Evolutionary conservation across 495 filamentous ascomycete species (phyloP).

Genomic region (Trichodelitschia bisporula): DNA sequence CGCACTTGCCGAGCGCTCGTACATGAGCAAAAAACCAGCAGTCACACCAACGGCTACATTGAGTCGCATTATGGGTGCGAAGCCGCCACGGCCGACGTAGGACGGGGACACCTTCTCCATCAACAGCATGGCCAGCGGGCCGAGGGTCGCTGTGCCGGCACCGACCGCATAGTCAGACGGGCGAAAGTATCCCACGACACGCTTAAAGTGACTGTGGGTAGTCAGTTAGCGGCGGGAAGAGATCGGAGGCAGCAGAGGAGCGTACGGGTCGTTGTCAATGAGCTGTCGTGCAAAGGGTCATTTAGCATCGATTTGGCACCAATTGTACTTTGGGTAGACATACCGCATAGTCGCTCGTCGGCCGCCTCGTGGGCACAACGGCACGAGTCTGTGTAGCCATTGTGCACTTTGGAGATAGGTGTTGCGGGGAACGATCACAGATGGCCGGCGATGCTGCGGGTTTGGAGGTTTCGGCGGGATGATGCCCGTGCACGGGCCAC

Average conservation of each 20-base stretch:
- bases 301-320: no score
- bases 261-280: constrained; percentile 95
- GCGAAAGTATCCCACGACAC: constrained; percentile 70
- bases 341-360: no score
- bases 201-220: constrained; percentile 54
- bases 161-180: constrained; percentile 56
- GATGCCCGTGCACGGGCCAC: no score
- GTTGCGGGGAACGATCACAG: no score
- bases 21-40: constrained; percentile 59
- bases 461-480: no score
- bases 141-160: constrained; percentile 33
- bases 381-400: no score
- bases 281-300: no score
- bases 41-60: constrained; percentile 39
- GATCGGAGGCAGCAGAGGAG: constrained; percentile 7
- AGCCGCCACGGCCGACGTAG: constrained; percentile 51
- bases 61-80: constrained; percentile 61
- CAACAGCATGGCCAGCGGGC: constrained; percentile 44
- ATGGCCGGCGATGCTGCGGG: no score
- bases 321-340: no score
- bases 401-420: no score
- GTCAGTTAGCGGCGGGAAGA: constrained; percentile 1
- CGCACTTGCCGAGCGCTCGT: constrained; percentile 45
- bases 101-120: constrained; percentile 72
- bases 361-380: no score